phyloP scores from a whole-genome alignment of 257 asterid genomes.

The Nicotiana noctiflora region DNA sequence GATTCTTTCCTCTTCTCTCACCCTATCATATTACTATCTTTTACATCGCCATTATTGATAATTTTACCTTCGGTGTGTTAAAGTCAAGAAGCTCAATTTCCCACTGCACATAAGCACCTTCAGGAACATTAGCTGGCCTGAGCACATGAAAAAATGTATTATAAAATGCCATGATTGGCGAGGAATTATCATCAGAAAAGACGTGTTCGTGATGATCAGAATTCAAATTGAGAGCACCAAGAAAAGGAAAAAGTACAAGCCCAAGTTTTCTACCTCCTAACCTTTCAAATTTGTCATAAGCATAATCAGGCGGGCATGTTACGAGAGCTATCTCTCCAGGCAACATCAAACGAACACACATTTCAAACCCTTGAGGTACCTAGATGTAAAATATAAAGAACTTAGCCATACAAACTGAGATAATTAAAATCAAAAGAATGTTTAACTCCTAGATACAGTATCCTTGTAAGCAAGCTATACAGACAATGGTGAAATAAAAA shows the following conservation, averaged over 20 bases:
- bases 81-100: conserved; percentile 97
- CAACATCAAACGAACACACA: conserved; percentile 91
- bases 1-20: neutral
- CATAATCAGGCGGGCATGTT: conserved; percentile 95
- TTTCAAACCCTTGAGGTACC: conserved; percentile 99
- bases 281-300: conserved; percentile 95
- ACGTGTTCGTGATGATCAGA: neutral
- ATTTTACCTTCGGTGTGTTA: conserved; percentile 72
- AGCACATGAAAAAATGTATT: conserved; percentile 6
- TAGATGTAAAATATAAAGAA: conserved; percentile 20
- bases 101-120: conserved; percentile 79
- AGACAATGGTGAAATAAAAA: neutral
- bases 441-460: neutral
- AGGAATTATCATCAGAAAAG: neutral
- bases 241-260: neutral
- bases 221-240: neutral
- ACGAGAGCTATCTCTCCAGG: conserved; percentile 91
- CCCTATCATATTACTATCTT: neutral
- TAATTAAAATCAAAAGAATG: neutral
- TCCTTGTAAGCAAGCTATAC: neutral
- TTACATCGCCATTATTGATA: neutral
- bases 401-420: conserved; percentile 6
- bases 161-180: neutral
- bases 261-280: conserved; percentile 11
- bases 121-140: conserved; percentile 84